A percentile compares a stretch with the other conserved stretches of the same genome.
phyloP scores from a whole-genome alignment of 1,284 basidiomycete genomes.

The Termitomyces sp. region DNA sequence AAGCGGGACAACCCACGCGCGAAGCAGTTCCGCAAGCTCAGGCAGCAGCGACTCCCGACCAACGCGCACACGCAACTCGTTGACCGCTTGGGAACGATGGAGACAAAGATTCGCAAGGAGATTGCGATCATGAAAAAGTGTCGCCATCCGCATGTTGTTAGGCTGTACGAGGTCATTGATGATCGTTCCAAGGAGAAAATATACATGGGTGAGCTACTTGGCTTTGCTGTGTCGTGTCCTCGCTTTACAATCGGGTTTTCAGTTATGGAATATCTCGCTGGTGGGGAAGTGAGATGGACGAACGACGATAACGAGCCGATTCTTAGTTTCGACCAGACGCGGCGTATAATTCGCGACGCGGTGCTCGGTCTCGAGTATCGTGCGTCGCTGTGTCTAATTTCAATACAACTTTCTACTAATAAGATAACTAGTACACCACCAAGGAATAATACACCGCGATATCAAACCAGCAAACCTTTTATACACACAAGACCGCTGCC shows the following conservation, averaged over 20 bases:
- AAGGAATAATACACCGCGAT: slow-evolving; percentile 98
- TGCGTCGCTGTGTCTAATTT: slow-evolving; percentile 37
- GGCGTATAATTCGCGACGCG: slow-evolving; percentile 87
- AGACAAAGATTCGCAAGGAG: slow-evolving; percentile 81
- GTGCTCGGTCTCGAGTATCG: slow-evolving; percentile 91
- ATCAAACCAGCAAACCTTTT: slow-evolving; percentile 98
- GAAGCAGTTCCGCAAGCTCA: slow-evolving; percentile 57
- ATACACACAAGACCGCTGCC: slow-evolving; percentile 75
- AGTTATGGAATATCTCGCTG: slow-evolving; percentile 96
- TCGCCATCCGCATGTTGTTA: slow-evolving; percentile 87
- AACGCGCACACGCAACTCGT: slow-evolving; percentile 49
- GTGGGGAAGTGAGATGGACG: slow-evolving; percentile 93
- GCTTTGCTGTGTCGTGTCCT: too few species aligned
- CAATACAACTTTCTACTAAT: too few species aligned
- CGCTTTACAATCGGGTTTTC: background rate
- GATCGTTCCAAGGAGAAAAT: slow-evolving; percentile 87
- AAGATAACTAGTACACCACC: slow-evolving; percentile 77
- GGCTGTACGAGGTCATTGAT: slow-evolving; percentile 93
- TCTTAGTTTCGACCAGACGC: slow-evolving; percentile 77
- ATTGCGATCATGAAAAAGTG: slow-evolving; percentile 99
- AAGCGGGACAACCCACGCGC: slow-evolving; percentile 42
- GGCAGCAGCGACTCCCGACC: slow-evolving; percentile 48
- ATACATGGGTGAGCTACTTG: slow-evolving; percentile 89
- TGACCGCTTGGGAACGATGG: slow-evolving; percentile 65
- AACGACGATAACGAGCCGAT: slow-evolving; percentile 61